Evolutionary conservation across 257 asterid species (phyloP), one percentile per base, ranked within the genome.

Genomic region (Solanum commersonii): DNA sequence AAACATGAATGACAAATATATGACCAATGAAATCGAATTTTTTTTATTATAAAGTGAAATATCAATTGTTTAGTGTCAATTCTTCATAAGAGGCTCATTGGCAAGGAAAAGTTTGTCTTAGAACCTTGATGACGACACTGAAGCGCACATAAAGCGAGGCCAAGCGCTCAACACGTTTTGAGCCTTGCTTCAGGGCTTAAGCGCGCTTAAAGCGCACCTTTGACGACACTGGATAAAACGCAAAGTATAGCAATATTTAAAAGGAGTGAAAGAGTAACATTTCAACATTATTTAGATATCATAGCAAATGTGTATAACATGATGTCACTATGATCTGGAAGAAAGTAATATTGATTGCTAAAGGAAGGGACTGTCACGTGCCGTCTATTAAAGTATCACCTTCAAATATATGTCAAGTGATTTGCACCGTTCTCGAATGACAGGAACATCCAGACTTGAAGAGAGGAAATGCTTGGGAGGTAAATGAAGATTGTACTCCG

Each of bases 391-490:
- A 74, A 85, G 27, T 83, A 90, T 83, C 87, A 96, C 99, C 99
- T 97, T 96, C 94, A 97, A 88, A 91, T 96, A 96, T 88, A 88
- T 94, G 92, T 96, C 98, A 85, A 97, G 99, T 93, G 93, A 93
- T 93, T 86, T 93, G 93, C 99, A 94, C 52, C 99, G 96, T 88
- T 97, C 96, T 91, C 91, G 98, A 91, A 97, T 94, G 92, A 92
- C 93, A 38, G 79, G 88, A 59, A 94, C 88, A 89, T 95, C 98
- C 56, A 96, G 92, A 88, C 98, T 98, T 85, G 97, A 94, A 71
- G 98, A 96, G 67, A 96, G 94, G 91, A 97, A 97, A 92, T 97
- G 96, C 94, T 97, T 97, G 49, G 99, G 99, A 42, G 99, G 99
- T 95, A 96, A 92, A 92, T 95, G 98, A 88, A 97, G 98, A 93